Conservation (phyloP, 208 protist species). For the Trypanosoma conorhini region DNA sequence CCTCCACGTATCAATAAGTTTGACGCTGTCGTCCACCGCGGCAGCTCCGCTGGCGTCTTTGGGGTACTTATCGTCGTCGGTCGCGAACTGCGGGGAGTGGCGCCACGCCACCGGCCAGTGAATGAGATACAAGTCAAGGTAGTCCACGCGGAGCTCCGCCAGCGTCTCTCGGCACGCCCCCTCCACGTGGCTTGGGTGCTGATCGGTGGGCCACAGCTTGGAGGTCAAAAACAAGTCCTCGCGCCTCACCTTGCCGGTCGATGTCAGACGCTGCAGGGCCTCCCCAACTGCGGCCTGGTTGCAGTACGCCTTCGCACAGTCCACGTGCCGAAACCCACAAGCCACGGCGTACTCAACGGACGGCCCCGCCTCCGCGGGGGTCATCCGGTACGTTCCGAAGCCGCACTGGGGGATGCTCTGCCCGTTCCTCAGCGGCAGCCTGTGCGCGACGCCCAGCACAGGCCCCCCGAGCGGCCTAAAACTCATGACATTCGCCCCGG, state of each 20-base stretch:
- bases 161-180: constrained; percentile 82
- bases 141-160: constrained; percentile 75
- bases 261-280: constrained; percentile 60
- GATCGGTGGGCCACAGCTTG: constrained; percentile 95
- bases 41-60: constrained; percentile 47
- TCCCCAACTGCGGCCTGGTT: constrained; percentile 92
- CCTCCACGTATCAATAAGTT: constrained; percentile 76
- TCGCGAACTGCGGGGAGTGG: constrained; percentile 44
- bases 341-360: constrained; percentile 71
- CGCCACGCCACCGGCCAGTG: constrained; percentile 93
- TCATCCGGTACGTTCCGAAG: constrained; percentile 88
- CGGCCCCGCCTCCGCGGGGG: constrained; percentile 31
- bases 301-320: constrained; percentile 89
- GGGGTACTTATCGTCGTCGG: constrained; percentile 66
- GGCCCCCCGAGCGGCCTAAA: constrained; percentile 45
- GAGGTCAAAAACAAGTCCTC: constrained; percentile 94
- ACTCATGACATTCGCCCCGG: constrained; percentile 31
- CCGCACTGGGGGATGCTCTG: constrained; percentile 80
- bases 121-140: constrained; percentile 93
- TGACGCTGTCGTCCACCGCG: constrained; percentile 49
- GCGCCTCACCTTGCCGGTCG: constrained; percentile 48
- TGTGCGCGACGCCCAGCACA: constrained; percentile 26
- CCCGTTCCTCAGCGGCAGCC: constrained; percentile 49
- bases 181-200: constrained; percentile 88
- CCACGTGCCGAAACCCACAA: constrained; percentile 87